Evolutionary conservation across 2,329 filamentous ascomycete genomes (phyloP).

Genomic region (Talaromyces sp.): DNA sequence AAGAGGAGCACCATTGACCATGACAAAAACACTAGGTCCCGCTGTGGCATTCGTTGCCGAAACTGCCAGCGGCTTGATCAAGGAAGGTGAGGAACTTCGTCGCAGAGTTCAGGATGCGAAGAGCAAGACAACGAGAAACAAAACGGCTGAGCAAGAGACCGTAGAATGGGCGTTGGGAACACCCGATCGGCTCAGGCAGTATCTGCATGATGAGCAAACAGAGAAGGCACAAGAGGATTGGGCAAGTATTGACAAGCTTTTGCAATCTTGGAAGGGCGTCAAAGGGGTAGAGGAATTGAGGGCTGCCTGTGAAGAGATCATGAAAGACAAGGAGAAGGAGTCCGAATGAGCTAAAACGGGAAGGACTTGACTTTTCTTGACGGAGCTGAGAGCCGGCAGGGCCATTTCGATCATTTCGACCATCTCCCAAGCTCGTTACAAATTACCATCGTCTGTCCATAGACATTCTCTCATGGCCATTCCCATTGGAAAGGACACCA

Average conservation of each 20-base stretch:
- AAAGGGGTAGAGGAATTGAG: constrained; percentile 42
- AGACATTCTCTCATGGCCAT: background rate
- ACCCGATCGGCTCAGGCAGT: constrained; percentile 36
- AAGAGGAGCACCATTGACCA: constrained; percentile 42
- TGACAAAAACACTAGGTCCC: constrained; percentile 44
- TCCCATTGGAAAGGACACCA: background rate
- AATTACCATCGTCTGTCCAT: background rate
- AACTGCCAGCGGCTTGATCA: constrained; percentile 39
- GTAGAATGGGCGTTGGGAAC: constrained; percentile 45
- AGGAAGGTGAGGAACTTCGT: constrained; percentile 38
- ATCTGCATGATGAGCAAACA: constrained; percentile 37
- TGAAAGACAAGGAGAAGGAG: constrained; percentile 26
- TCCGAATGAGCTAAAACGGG: constrained; percentile 2
- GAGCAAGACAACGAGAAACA: constrained; percentile 20
- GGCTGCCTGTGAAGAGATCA: constrained; percentile 38
- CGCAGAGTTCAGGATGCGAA: constrained; percentile 29
- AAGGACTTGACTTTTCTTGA: background rate
- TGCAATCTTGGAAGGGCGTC: constrained; percentile 43
- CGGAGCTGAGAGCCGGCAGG: background rate
- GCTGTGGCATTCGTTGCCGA: constrained; percentile 45
- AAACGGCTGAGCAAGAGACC: constrained; percentile 37
- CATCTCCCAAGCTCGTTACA: background rate
- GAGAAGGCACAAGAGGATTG: constrained; percentile 44
- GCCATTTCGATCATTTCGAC: too few relatives aligned
- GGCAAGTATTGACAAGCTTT: constrained; percentile 36